Base-by-base conservation (phyloP, 2,329 filamentous ascomycete species). In the Teratosphaeria viscida region DNA sequence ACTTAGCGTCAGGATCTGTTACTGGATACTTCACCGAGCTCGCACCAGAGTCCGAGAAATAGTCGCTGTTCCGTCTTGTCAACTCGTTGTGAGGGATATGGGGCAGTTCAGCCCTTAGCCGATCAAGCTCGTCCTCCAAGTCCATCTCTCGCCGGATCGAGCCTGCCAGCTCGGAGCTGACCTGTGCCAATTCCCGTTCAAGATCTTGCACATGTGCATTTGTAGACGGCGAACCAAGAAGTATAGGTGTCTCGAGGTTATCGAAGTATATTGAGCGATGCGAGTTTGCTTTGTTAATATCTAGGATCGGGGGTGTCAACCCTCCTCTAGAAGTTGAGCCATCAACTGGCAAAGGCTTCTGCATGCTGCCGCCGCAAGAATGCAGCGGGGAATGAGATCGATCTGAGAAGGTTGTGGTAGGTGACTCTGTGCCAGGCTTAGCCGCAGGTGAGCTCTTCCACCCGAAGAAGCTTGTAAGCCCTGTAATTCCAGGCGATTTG, bases 121-220 rank as follows among this genome's bases (percentile, higher is more conserved):
- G 82, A 65, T 99, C 94, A 0, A 97, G 86, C 54, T 97, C 81
- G 73, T 99, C 94, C 74, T 99, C 94, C 35, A 99, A 76, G 67
- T 99, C 94, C 83, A 99, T 92, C 77, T 99, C 94, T 62, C 94
- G 85, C 68, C 89, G 85, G 70, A 99, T 97, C 32, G 94, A 97
- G 66, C 86, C 83, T 37, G 94, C 94, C 72, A 99, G 80, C 80
- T 99, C 94, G 61, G 86, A 83, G 78, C 90, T 95, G 76, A 99
- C 92, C 74, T 92, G 89, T 68, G 90, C 90, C 66, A 99, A 76
- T 79, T 99, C 94, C 72, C 91, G 88, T 78, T 99, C 55, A 79
- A 99, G 86, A 72, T 95, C 90, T 72, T 90, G 85, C 69, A 95
- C 82, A 73, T 91, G 80, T 65, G 80, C 77, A 67, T 73, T 80